These are phyloP conservation scores for Plantago ovata DNA, from an alignment of 257 asterid species.

Conservation along the genomic window DNA sequence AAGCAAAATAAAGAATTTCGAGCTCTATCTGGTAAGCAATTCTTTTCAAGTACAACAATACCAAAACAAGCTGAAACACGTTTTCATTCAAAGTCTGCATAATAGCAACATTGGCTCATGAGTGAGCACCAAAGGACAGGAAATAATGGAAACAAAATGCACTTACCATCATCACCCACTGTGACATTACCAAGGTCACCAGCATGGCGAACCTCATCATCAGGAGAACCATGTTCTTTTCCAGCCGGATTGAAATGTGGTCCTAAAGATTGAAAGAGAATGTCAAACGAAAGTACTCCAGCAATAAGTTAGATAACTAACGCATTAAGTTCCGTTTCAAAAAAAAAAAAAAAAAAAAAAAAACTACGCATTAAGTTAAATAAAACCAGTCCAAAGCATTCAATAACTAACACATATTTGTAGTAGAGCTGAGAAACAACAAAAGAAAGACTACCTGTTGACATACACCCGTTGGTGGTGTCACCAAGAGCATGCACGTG, in stretches of 20 bases:
- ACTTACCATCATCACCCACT: constrained; percentile 76
- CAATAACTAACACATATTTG: background rate
- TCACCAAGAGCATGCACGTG: constrained; percentile 99
- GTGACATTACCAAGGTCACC: constrained; percentile 97
- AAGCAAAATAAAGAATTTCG: background rate
- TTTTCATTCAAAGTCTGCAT: background rate
- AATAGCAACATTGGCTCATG: constrained; percentile 2
- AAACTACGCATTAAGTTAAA: no score
- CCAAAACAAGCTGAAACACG: background rate
- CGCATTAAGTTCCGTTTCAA: no score
- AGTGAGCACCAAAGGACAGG: background rate
- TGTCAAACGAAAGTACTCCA: constrained; percentile 1
- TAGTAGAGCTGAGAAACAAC: background rate
- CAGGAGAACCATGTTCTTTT: constrained; percentile 90
- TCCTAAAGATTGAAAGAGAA: constrained; percentile 42
- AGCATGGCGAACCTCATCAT: constrained; percentile 89
- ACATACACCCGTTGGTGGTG: constrained; percentile 99
- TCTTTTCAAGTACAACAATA: background rate
- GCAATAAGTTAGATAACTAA: background rate
- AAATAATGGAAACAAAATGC: background rate
- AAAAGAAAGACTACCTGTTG: constrained; percentile 64
- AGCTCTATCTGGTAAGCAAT: background rate
- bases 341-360: no score
- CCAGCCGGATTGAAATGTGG: constrained; percentile 90
- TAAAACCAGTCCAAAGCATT: background rate